These are phyloP conservation scores for Pythium insidiosum DNA, from an alignment of 352 stramenopile genomes.

Conservation along the genomic window DNA sequence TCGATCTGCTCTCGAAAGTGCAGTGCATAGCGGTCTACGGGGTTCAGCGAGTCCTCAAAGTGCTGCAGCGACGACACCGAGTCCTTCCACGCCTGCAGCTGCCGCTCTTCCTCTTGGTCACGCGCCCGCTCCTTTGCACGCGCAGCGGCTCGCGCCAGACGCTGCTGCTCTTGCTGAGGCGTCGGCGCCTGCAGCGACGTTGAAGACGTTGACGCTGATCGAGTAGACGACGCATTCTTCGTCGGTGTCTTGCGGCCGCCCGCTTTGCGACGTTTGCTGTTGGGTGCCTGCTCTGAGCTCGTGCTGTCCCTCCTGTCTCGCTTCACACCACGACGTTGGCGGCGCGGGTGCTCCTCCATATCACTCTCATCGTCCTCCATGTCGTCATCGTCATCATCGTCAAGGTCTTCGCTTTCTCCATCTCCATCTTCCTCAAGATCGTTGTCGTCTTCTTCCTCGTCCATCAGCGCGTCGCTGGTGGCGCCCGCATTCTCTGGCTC, in stretches of 20 bases:
- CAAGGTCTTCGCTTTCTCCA: constrained; percentile 20
- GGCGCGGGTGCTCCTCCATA: constrained; percentile 22
- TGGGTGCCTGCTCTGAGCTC: not conserved
- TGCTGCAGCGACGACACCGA: constrained; percentile 66
- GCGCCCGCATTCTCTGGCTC: too few relatives aligned
- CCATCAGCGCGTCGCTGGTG: too few relatives aligned
- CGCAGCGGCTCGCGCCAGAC: constrained; percentile 5
- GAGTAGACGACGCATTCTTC: too few relatives aligned
- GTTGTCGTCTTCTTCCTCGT: too few relatives aligned
- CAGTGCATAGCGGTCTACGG: constrained; percentile 91
- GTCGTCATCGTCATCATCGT: constrained; percentile 19
- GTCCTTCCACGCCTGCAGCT: constrained; percentile 85
- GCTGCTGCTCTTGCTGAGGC: constrained; percentile 4
- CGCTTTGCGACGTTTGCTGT: not conserved
- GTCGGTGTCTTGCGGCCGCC: too few relatives aligned
- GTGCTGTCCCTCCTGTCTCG: constrained; percentile 5
- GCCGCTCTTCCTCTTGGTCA: constrained; percentile 89
- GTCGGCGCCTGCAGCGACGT: too few relatives aligned
- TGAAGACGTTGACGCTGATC: too few relatives aligned
- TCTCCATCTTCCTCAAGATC: constrained; percentile 12
- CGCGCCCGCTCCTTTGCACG: constrained; percentile 25
- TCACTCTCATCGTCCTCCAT: constrained; percentile 9
- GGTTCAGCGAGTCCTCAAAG: constrained; percentile 90
- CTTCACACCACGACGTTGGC: constrained; percentile 27
- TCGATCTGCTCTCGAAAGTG: constrained; percentile 90